Conservation (phyloP, 192 early-diverging fungal species). For the Podila epicladia region DNA sequence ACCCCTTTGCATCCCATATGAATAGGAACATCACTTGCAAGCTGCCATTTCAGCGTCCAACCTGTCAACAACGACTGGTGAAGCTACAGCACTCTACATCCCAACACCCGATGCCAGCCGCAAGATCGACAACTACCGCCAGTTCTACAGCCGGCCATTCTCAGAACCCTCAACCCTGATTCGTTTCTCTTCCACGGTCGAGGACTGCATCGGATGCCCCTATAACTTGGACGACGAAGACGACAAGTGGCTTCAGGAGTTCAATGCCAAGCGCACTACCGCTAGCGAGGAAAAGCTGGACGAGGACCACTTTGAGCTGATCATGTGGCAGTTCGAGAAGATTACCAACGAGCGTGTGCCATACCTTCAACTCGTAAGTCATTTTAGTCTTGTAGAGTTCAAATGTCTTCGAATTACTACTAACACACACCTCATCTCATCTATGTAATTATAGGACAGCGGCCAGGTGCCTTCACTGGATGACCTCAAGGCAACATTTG, state of each 20-base stretch:
- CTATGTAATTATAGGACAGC: constrained; percentile 26
- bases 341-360: constrained; percentile 69
- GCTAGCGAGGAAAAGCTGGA: constrained; percentile 54
- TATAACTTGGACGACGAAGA: constrained; percentile 95
- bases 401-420: not conserved
- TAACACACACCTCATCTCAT: not conserved
- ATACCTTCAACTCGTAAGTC: constrained; percentile 52
- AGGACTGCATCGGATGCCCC: constrained; percentile 86
- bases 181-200: constrained; percentile 86
- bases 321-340: constrained; percentile 81
- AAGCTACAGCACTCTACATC: constrained; percentile 73
- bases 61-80: constrained; percentile 67
- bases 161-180: constrained; percentile 82
- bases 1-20: constrained; percentile 4
- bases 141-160: constrained; percentile 75
- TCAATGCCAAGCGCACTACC: constrained; percentile 47
- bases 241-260: constrained; percentile 68
- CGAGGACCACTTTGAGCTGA: constrained; percentile 81
- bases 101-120: constrained; percentile 93
- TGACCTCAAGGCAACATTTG: constrained; percentile 53
- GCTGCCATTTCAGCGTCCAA: constrained; percentile 86
- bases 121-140: constrained; percentile 70
- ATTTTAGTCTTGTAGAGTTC: not conserved
- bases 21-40: constrained; percentile 94
- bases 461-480: constrained; percentile 49